Percentiles rank a stretch among this genome's conserved stretches.
phyloP scores from a whole-genome alignment of 2,329 filamentous ascomycete genomes.

The Fusarium pininemorale region DNA sequence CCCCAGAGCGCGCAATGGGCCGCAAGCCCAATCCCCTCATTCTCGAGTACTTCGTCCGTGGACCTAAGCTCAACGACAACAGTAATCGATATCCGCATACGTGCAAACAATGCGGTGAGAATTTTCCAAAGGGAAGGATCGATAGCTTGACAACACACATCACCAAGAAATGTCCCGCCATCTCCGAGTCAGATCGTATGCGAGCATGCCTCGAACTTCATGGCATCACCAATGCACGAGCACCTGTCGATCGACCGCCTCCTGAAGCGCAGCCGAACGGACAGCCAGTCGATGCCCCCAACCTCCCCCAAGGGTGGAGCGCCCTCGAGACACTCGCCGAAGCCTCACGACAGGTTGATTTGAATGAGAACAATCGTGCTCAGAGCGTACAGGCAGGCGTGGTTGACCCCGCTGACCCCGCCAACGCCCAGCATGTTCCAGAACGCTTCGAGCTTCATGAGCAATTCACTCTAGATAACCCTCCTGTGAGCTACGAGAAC shows the following conservation, averaged over 20 bases:
- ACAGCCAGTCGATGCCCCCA: constrained; percentile 41
- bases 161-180: constrained; percentile 85
- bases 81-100: constrained; percentile 93
- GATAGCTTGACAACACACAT: constrained; percentile 85
- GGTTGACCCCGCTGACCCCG: constrained; percentile 42
- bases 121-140: constrained; percentile 88
- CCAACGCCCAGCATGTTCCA: constrained; percentile 36
- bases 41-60: constrained; percentile 87
- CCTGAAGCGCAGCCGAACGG: constrained; percentile 43
- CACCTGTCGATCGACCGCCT: constrained; percentile 45
- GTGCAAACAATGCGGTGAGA: constrained; percentile 87
- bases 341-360: constrained; percentile 82
- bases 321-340: constrained; percentile 88
- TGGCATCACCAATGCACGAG: constrained; percentile 67
- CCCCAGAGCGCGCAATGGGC: constrained; percentile 67
- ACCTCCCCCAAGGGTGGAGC: constrained; percentile 72
- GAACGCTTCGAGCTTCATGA: constrained; percentile 65
- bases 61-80: constrained; percentile 85
- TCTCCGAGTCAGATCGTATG: constrained; percentile 78
- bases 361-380: constrained; percentile 67
- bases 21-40: constrained; percentile 86
- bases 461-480: constrained; percentile 67
- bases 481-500: constrained; percentile 59
- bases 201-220: constrained; percentile 78
- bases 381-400: constrained; percentile 48